A percentile compares a stretch with the other conserved stretches of the same genome.
These are phyloP conservation scores for Arachnomyces sp. DNA, from an alignment of 2,329 filamentous ascomycete genomes.

Conservation along the genomic window DNA sequence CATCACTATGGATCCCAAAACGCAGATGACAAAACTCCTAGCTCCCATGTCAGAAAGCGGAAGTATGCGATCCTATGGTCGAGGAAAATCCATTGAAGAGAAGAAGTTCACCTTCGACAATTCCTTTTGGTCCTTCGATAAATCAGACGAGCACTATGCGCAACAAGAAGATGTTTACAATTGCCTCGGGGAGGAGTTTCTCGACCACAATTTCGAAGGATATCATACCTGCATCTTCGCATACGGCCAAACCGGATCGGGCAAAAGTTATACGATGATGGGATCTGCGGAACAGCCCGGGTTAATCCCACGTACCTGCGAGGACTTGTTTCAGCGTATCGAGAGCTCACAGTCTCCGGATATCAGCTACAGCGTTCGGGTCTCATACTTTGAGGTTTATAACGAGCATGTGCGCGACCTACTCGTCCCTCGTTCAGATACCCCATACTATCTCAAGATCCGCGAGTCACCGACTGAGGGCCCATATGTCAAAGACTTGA, in stretches of 20 bases:
- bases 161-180: slow-evolving; percentile 91
- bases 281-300: slow-evolving; percentile 76
- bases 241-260: slow-evolving; percentile 94
- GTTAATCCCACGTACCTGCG: slow-evolving; percentile 88
- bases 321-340: slow-evolving; percentile 92
- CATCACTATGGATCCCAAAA: slow-evolving; percentile 81
- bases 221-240: slow-evolving; percentile 99
- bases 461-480: slow-evolving; percentile 91
- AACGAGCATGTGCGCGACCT: slow-evolving; percentile 97
- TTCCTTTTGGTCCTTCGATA: slow-evolving; percentile 93
- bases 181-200: slow-evolving; percentile 86
- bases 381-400: slow-evolving; percentile 99
- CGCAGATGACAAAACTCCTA: slow-evolving; percentile 74
- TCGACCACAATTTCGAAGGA: slow-evolving; percentile 98
- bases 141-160: slow-evolving; percentile 74
- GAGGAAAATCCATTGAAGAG: slow-evolving; percentile 68
- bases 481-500: slow-evolving; percentile 93
- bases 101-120: slow-evolving; percentile 95
- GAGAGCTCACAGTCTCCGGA: slow-evolving; percentile 77
- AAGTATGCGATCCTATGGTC: slow-evolving; percentile 55
- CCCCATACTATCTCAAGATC: slow-evolving; percentile 91
- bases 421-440: slow-evolving; percentile 69
- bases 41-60: slow-evolving; percentile 56
- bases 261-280: slow-evolving; percentile 99
- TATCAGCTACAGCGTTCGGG: slow-evolving; percentile 92